phyloP scores from a whole-genome alignment of 768 basidiomycete genomes.

The Tremella mesenterica region DNA sequence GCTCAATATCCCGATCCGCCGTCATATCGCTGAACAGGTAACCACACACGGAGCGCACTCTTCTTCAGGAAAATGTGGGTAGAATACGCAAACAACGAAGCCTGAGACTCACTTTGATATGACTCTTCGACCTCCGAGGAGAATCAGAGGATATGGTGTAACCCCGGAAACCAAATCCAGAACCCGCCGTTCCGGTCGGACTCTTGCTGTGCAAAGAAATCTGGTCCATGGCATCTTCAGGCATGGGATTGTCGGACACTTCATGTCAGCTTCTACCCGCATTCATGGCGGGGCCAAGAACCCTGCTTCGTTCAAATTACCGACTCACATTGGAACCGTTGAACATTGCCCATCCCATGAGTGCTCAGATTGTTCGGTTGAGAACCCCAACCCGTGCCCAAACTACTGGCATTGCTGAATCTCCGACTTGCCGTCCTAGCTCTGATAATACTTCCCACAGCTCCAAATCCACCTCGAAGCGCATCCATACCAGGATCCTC shows the following conservation, averaged over 20 bases:
- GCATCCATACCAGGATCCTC: constrained; percentile 93
- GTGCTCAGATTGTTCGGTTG: constrained; percentile 41
- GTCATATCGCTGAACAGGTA: too few species aligned
- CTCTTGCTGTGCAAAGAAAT: constrained; percentile 33
- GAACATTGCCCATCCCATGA: constrained; percentile 50
- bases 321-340: constrained; percentile 58
- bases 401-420: constrained; percentile 24
- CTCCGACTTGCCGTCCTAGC: constrained; percentile 34
- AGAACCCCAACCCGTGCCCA: constrained; percentile 20
- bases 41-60: too few species aligned
- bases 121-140: constrained; percentile 16
- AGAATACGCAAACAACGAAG: too few species aligned
- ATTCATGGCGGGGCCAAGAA: background rate
- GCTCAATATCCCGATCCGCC: too few species aligned
- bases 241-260: constrained; percentile 80
- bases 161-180: background rate
- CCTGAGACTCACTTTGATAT: constrained; percentile 32
- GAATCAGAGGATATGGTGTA: background rate
- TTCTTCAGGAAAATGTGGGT: too few species aligned
- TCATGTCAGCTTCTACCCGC: background rate
- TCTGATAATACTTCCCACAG: constrained; percentile 78
- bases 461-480: constrained; percentile 80
- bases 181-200: background rate
- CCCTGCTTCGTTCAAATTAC: background rate
- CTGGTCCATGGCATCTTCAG: constrained; percentile 45